phyloP scores from a whole-genome alignment of 2,329 filamentous ascomycete species.

The Alternaria sp. region DNA sequence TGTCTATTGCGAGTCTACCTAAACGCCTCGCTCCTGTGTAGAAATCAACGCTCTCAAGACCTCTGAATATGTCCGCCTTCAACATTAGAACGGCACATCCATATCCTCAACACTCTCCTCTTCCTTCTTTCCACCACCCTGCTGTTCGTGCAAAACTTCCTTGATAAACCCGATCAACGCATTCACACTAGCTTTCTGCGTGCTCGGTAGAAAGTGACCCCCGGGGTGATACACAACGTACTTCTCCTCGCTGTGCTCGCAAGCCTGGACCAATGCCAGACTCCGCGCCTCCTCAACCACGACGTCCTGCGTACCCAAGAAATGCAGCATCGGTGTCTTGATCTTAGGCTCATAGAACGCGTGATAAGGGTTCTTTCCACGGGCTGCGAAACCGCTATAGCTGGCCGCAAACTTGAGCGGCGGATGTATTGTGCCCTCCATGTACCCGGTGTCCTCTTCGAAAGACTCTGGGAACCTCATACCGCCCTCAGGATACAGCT shows the following conservation, averaged over 20 bases:
- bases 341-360: constrained; percentile 80
- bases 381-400: constrained; percentile 79
- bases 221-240: constrained; percentile 76
- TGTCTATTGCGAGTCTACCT: not conserved
- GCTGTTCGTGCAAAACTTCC: constrained; percentile 54
- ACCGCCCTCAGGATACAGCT: constrained; percentile 46
- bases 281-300: constrained; percentile 83
- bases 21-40: not conserved
- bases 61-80: not conserved
- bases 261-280: constrained; percentile 70
- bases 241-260: constrained; percentile 58
- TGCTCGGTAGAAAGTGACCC: constrained; percentile 83
- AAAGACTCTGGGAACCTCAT: constrained; percentile 61
- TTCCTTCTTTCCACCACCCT: constrained; percentile 39
- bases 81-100: constrained; percentile 68
- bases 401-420: constrained; percentile 73
- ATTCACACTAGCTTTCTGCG: constrained; percentile 80
- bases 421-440: constrained; percentile 53
- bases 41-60: not conserved
- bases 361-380: constrained; percentile 63
- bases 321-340: constrained; percentile 78
- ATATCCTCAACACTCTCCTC: constrained; percentile 70
- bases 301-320: constrained; percentile 82
- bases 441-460: constrained; percentile 26
- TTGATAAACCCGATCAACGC: constrained; percentile 76